Percentiles rank a stretch among this genome's conserved stretches.
Evolutionary conservation across 2,329 filamentous ascomycete genomes (phyloP).

Genomic region (Alternaria burnsii): DNA sequence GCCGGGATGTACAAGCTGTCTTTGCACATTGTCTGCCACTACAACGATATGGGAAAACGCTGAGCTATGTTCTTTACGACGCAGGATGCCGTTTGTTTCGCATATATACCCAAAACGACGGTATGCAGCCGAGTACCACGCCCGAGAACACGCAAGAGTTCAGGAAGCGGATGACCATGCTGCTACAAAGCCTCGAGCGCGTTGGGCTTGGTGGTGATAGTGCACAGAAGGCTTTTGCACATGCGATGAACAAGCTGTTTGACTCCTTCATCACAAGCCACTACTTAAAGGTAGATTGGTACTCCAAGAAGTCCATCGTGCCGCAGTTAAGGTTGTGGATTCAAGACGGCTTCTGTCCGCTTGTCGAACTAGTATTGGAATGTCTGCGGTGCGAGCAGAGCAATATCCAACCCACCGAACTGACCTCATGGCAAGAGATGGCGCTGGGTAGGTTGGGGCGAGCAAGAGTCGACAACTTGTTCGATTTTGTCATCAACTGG

Average conservation of each 20-base stretch:
- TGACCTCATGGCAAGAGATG: constrained; percentile 75
- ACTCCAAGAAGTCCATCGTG: constrained; percentile 64
- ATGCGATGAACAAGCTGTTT: constrained; percentile 73
- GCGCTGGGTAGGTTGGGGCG: constrained; percentile 73
- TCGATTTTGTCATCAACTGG: constrained; percentile 82
- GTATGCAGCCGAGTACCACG: constrained; percentile 24
- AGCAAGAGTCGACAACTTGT: constrained; percentile 74
- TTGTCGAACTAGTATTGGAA: constrained; percentile 69
- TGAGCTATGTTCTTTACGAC: constrained; percentile 64
- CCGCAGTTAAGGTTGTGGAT: constrained; percentile 72
- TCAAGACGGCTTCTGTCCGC: constrained; percentile 70
- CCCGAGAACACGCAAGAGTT: constrained; percentile 43
- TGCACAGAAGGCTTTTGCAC: constrained; percentile 75
- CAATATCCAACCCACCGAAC: constrained; percentile 51
- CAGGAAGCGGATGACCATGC: constrained; percentile 61
- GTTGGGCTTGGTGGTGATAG: constrained; percentile 74
- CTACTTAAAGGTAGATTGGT: constrained; percentile 70
- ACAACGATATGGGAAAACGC: constrained; percentile 61
- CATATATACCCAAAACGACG: constrained; percentile 41
- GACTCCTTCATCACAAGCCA: constrained; percentile 67
- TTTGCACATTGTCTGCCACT: constrained; percentile 69
- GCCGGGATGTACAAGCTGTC: constrained; percentile 69
- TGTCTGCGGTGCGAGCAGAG: constrained; percentile 44
- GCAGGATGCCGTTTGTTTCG: constrained; percentile 61
- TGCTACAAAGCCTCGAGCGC: constrained; percentile 67